Base-by-base conservation (phyloP, 768 basidiomycete species). In the Tricholoma furcatifolium region DNA sequence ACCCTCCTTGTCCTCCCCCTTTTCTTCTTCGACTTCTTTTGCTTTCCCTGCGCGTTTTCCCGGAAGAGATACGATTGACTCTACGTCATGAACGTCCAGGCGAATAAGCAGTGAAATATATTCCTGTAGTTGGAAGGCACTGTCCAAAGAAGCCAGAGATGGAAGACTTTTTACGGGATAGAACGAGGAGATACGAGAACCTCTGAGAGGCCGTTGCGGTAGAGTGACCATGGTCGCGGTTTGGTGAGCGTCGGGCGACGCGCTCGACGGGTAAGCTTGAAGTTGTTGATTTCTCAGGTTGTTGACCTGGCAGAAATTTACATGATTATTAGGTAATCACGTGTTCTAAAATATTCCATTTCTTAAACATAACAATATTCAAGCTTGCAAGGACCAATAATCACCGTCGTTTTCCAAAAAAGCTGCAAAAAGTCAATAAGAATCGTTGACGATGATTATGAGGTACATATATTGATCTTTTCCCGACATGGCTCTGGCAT, bases 71-170 rank as follows among this genome's bases (percentile, higher is more conserved):
- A 93, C 84, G 38, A 98, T 88, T 6, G 80, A 68, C 36, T 91
- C 82, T 17, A 98, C 88, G 66, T 97, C 89, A 70, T 95, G 92
- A 0, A 93, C 88, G 70, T 98, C 86, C 23, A 82, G 75, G 14
- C 88, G 83, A 53, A 96, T 90, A 57, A 96, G 82, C 27, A 91
- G 76, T 1, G 93, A 87, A 41, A 98, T 91, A 70, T 93, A 96
- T 65, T 98, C 96, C 62, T 96, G 93, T 6, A 96, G 79, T 65
- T 96, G 93, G 66, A 96, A 97, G 0, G 93, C 91, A 67, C 91
- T 94, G 71, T 95, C 88, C 27, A 96, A 74, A 1, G 85, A 81
- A 0, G 88, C 74, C 27, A 89, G 77, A 0, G 85, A 79, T 0
- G 89, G 88, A 2, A 91, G 74, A 7, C 62, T 75, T 65, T 89